Conservation (phyloP, 1,139 yeast species). For the Sugiyamaella japonica region DNA sequence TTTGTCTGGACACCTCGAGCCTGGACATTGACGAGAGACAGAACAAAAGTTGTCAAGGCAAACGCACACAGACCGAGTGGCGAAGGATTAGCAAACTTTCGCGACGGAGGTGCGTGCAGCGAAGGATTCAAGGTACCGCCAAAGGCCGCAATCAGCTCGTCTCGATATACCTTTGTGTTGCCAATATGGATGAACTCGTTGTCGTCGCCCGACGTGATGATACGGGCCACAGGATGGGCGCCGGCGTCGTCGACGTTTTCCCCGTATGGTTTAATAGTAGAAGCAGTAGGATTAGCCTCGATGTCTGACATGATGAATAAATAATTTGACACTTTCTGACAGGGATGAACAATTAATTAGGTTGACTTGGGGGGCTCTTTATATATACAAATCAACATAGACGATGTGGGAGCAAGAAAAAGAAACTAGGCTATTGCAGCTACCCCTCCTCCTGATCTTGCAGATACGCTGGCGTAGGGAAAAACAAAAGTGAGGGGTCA, state of each 20-base stretch:
- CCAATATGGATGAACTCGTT: slow-evolving; percentile 70
- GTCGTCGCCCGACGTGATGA: slow-evolving; percentile 40
- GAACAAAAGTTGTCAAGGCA: slow-evolving; percentile 79
- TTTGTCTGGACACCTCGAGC: slow-evolving; percentile 57
- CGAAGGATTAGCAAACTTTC: slow-evolving; percentile 81
- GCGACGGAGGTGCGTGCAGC: slow-evolving; percentile 58
- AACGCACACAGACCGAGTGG: slow-evolving; percentile 85
- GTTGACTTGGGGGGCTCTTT: too few species aligned
- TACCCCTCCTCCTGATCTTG: too few species aligned
- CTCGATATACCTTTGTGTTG: slow-evolving; percentile 61
- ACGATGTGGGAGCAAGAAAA: too few species aligned
- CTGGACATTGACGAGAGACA: slow-evolving; percentile 60
- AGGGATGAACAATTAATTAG: too few species aligned
- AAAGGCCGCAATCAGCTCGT: slow-evolving; percentile 62
- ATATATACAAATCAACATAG: too few species aligned
- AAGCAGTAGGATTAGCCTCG: slow-evolving; percentile 3
- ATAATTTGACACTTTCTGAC: too few species aligned
- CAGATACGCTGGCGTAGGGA: too few species aligned
- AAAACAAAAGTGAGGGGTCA: too few species aligned
- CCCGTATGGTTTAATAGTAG: too few species aligned
- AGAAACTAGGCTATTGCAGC: too few species aligned
- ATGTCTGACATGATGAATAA: slow-evolving; percentile 13
- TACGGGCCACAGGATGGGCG: slow-evolving; percentile 8
- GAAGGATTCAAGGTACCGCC: slow-evolving; percentile 73
- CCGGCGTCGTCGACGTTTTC: slow-evolving; percentile 14